These are phyloP conservation scores for Zizania palustris DNA, from an alignment of 202 grass and related monocot species.

Conservation along the genomic window DNA sequence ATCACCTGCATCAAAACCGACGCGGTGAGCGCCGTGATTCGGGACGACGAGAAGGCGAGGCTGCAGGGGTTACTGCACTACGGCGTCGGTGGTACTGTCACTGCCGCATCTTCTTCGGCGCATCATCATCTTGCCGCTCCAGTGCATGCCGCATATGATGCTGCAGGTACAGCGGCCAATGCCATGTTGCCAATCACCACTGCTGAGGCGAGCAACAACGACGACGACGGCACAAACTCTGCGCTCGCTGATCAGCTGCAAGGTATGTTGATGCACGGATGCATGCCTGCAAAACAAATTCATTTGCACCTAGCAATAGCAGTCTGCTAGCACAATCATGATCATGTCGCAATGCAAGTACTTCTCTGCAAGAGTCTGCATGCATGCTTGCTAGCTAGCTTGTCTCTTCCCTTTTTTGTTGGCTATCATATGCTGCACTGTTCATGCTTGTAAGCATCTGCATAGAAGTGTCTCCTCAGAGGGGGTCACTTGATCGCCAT, in stretches of 20 bases:
- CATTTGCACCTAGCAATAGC: background rate
- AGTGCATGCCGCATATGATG: background rate
- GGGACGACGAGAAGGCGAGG: constrained; percentile 52
- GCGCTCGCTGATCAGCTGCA: constrained; percentile 59
- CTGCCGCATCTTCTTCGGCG: background rate
- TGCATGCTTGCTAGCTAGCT: background rate
- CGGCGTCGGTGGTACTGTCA: constrained; percentile 27
- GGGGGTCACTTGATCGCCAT: constrained; percentile 6
- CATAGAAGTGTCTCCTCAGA: constrained; percentile 32
- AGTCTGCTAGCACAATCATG: constrained; percentile 13
- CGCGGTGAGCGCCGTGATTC: constrained; percentile 42
- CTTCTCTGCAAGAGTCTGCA: background rate
- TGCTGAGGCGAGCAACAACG: constrained; percentile 11
- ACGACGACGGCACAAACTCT: constrained; percentile 14
- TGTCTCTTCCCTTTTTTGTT: constrained; percentile 10
- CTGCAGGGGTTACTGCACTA: constrained; percentile 49
- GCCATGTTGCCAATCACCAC: constrained; percentile 31
- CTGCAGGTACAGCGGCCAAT: constrained; percentile 27
- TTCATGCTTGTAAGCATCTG: constrained; percentile 33
- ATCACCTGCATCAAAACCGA: constrained; percentile 35
- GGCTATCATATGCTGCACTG: background rate
- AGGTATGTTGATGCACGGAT: constrained; percentile 61
- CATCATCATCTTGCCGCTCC: background rate
- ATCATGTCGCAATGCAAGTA: background rate
- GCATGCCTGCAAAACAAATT: constrained; percentile 8